phyloP scores from a whole-genome alignment of 768 basidiomycete genomes.

The Phylloporus sp. region DNA sequence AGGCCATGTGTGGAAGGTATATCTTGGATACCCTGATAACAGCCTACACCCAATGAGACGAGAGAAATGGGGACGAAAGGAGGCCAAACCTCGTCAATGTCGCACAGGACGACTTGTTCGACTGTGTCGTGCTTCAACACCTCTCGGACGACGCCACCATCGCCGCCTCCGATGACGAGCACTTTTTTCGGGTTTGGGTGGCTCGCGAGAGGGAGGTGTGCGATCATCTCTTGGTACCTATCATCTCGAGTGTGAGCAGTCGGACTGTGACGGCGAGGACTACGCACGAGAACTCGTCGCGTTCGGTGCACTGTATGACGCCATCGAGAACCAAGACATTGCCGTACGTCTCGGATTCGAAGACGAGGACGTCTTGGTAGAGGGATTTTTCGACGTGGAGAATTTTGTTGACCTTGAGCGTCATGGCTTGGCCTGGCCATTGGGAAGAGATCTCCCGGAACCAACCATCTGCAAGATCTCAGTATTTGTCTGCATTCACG shows the following conservation, averaged over 20 bases:
- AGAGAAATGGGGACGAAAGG: background rate
- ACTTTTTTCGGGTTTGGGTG: conserved; percentile 96
- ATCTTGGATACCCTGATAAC: conserved; percentile 92
- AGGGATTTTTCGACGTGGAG: conserved; percentile 89
- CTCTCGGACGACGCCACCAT: conserved; percentile 97
- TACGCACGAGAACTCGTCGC: conserved; percentile 95
- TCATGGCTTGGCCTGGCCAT: conserved; percentile 98
- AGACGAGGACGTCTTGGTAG: conserved; percentile 97
- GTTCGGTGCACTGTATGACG: conserved; percentile 94
- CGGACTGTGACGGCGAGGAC: background rate
- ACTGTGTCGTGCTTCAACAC: conserved; percentile 92
- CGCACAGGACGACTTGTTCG: conserved; percentile 89
- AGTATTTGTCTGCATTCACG: conserved; percentile 7
- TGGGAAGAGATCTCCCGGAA: conserved; percentile 92
- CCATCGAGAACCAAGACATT: conserved; percentile 95
- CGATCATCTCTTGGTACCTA: conserved; percentile 99
- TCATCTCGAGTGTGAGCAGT: background rate
- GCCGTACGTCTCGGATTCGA: conserved; percentile 94
- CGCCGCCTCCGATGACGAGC: conserved; percentile 96
- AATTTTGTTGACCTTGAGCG: conserved; percentile 91
- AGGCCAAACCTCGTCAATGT: conserved; percentile 83
- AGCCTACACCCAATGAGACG: conserved; percentile 44
- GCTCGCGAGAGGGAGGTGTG: conserved; percentile 91
- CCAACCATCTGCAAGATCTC: conserved; percentile 68
- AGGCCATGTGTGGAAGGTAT: conserved; percentile 92